Evolutionary conservation across 176 grass and related monocot genomes (phyloP).

Genomic region (Oryza punctata): DNA sequence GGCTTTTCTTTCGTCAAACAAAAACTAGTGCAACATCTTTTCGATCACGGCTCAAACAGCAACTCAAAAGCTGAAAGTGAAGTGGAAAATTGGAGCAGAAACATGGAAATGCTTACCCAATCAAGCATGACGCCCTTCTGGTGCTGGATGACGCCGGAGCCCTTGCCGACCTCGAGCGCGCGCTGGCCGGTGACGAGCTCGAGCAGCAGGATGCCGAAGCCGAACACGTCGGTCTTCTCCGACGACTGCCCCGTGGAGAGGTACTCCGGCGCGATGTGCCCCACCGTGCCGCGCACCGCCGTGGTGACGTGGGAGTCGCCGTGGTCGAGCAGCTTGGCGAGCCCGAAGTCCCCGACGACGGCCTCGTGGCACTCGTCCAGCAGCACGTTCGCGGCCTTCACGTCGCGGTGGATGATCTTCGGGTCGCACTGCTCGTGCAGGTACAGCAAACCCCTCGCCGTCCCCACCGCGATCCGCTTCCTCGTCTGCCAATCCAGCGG

Average conservation of each 20-base stretch:
- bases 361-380: slow-evolving; percentile 76
- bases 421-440: slow-evolving; percentile 92
- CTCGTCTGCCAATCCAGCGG: slow-evolving; percentile 65
- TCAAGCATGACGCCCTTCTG: slow-evolving; percentile 64
- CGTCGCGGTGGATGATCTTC: slow-evolving; percentile 95
- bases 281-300: slow-evolving; percentile 71
- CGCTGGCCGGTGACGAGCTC: slow-evolving; percentile 77
- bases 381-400: slow-evolving; percentile 85
- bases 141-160: slow-evolving; percentile 7
- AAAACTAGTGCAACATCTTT: not conserved
- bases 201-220: slow-evolving; percentile 65
- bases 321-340: slow-evolving; percentile 88
- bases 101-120: slow-evolving; percentile 44
- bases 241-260: slow-evolving; percentile 71
- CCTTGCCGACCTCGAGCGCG: slow-evolving; percentile 62
- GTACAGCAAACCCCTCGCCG: slow-evolving; percentile 69
- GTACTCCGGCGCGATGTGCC: slow-evolving; percentile 76
- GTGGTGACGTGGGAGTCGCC: slow-evolving; percentile 83
- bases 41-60: not conserved
- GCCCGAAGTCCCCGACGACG: slow-evolving; percentile 78
- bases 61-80: not conserved
- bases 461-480: slow-evolving; percentile 69
- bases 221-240: slow-evolving; percentile 79
- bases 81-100: not conserved
- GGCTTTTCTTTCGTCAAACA: not conserved